phyloP scores from a whole-genome alignment of 1,284 basidiomycete species.

The Tausonia pullulans region DNA sequence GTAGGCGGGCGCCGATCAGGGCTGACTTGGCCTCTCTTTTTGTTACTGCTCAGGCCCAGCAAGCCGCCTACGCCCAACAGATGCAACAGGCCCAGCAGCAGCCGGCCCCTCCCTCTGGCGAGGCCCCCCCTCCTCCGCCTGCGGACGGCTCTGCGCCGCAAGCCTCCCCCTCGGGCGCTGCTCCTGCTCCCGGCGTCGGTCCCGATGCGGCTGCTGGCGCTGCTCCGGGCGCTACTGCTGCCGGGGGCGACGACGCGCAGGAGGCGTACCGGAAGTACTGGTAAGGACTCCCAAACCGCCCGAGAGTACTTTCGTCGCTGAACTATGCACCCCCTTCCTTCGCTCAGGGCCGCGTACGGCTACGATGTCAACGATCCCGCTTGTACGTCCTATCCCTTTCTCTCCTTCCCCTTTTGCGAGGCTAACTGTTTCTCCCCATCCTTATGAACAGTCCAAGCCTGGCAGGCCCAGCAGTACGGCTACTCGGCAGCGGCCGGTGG shows the following conservation, averaged over 20 bases:
- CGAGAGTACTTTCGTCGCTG: background rate
- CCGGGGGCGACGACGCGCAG: slow-evolving; percentile 34
- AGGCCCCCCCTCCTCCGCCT: slow-evolving; percentile 47
- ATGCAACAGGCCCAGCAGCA: slow-evolving; percentile 25
- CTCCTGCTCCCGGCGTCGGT: slow-evolving; percentile 29
- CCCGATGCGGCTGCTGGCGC: slow-evolving; percentile 34
- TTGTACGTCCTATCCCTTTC: slow-evolving; percentile 12
- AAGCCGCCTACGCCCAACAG: slow-evolving; percentile 35
- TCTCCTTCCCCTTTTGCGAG: background rate
- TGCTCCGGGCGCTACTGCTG: slow-evolving; percentile 31
- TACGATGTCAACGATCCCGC: slow-evolving; percentile 63
- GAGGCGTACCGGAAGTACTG: slow-evolving; percentile 38
- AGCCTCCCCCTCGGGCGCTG: slow-evolving; percentile 18
- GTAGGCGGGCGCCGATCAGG: no score
- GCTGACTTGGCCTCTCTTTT: background rate
- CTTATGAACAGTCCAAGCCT: slow-evolving; percentile 36
- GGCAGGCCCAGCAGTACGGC: slow-evolving; percentile 16
- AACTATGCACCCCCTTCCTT: background rate
- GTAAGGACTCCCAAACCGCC: slow-evolving; percentile 15
- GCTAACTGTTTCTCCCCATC: slow-evolving; percentile 39
- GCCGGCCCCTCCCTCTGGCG: slow-evolving; percentile 46
- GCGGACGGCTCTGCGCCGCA: slow-evolving; percentile 28
- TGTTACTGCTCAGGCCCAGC: background rate
- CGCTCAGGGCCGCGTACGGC: slow-evolving; percentile 65
- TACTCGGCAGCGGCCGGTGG: slow-evolving; percentile 6